Evolutionary conservation across 176 grass and related monocot species (phyloP), one percentile per base, ranked within the genome.

Genomic region (Phoenix dactylifera): DNA sequence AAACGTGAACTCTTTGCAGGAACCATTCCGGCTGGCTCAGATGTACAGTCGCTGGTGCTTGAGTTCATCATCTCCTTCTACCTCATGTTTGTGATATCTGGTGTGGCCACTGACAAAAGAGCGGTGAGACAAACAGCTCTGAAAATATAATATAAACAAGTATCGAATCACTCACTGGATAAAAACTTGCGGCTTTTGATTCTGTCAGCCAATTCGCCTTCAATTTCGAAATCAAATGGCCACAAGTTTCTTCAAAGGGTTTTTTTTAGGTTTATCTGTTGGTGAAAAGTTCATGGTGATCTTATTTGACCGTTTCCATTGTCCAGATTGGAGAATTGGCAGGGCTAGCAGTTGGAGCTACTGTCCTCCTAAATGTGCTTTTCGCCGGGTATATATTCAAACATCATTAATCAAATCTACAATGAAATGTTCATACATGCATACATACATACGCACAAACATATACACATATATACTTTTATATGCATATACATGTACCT

Each of bases 21-120:
- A 0, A 93, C 89, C 3, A 69, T 84, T 0, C 89, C 89, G 1
- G 10, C 67, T 0, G 89, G 89, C 0, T 93, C 89, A 16, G 84
- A 93, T 5, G 80, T 76, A 1, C 89, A 88, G 63, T 88, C 84
- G 6, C 76, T 93, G 10, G 80, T 93, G 1, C 74, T 88, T 1
- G 84, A 93, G 80, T 84, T 88, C 80, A 93, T 93, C 55, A 85
- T 62, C 76, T 77, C 87, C 15, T 90, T 90, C 65, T 90, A 86
- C 87, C 82, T 90, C 59, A 90, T 90, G 87, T 93, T 93, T 76
- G 84, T 93, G 58, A 88, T 93, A 74, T 93, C 89, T 24, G 83
- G 89, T 56, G 89, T 93, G 7, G 80, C 81, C 30, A 93, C 89
- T 4, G 89, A 93, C 68, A 93, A 93, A 70, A 59, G 84, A 76